Evolutionary conservation across 768 basidiomycete genomes (phyloP).

Genomic region (Termitomyces sp.): DNA sequence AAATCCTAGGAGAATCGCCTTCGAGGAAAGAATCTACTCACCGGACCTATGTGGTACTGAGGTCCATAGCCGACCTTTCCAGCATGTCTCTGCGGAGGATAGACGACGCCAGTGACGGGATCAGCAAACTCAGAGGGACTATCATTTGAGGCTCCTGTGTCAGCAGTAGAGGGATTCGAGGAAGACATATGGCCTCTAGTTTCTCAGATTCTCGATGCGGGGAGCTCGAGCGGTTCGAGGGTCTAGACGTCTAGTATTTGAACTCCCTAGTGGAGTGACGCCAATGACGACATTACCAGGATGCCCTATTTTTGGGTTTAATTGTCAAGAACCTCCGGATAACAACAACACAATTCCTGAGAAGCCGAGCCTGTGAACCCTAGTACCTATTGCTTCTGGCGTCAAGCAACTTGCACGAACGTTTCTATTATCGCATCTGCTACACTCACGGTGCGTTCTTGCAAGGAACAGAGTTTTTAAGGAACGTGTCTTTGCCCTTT

Average conservation of each 20-base stretch:
- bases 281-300: neutral
- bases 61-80: slow-evolving; percentile 43
- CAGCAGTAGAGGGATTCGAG: slow-evolving; percentile 6
- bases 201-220: no score
- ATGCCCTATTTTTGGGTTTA: neutral
- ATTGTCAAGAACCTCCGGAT: neutral
- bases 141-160: neutral
- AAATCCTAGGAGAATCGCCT: neutral
- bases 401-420: neutral
- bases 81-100: slow-evolving; percentile 41
- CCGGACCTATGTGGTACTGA: slow-evolving; percentile 30
- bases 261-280: neutral
- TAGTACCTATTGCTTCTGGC: no score
- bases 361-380: neutral
- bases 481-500: neutral
- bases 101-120: slow-evolving; percentile 8
- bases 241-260: neutral
- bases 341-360: neutral
- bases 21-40: slow-evolving; percentile 13
- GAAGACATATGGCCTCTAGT: slow-evolving; percentile 4
- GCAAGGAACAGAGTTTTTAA: neutral
- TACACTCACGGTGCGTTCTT: neutral
- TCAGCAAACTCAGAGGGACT: neutral
- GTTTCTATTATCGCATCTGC: neutral
- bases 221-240: no score